phyloP scores from a whole-genome alignment of 805 yeast genomes.

The Brettanomyces naardenensis region DNA sequence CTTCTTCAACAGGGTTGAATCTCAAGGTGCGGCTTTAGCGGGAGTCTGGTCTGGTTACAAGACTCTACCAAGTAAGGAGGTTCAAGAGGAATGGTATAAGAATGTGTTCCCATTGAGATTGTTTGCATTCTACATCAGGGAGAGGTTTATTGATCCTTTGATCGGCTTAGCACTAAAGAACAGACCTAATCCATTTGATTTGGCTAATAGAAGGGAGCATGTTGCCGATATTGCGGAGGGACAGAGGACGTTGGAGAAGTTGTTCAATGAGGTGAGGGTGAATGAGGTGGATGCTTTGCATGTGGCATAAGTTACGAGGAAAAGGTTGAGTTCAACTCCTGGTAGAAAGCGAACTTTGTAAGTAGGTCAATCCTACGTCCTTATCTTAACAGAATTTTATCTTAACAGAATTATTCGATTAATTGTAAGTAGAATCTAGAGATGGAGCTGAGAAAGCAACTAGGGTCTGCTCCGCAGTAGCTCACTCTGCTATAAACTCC shows the following conservation, averaged over 20 bases:
- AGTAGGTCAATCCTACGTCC: too few species aligned
- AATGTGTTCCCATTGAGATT: background rate
- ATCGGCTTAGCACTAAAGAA: constrained; percentile 4
- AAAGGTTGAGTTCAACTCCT: too few species aligned
- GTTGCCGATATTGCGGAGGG: constrained; percentile 9
- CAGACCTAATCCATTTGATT: constrained; percentile 14
- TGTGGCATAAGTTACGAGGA: too few species aligned
- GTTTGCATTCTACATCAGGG: constrained; percentile 3
- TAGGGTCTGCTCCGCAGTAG: too few species aligned
- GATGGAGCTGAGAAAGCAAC: too few species aligned
- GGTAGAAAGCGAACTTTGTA: too few species aligned
- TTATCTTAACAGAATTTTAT: background rate
- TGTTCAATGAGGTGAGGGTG: constrained; percentile 11
- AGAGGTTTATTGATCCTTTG: constrained; percentile 11
- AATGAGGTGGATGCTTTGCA: constrained; percentile 7
- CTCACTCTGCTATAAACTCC: constrained; percentile 37
- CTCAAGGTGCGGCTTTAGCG: constrained; percentile 43
- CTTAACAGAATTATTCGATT: background rate
- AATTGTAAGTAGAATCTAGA: too few species aligned
- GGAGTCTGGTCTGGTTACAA: constrained; percentile 43
- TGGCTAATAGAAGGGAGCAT: constrained; percentile 10
- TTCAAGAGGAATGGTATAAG: constrained; percentile 25
- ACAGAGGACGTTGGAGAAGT: constrained; percentile 3
- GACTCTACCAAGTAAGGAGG: constrained; percentile 32
- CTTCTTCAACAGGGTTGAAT: constrained; percentile 41